Base-by-base conservation (phyloP, 148 eudicot genomes). In the Cornus suecica region DNA sequence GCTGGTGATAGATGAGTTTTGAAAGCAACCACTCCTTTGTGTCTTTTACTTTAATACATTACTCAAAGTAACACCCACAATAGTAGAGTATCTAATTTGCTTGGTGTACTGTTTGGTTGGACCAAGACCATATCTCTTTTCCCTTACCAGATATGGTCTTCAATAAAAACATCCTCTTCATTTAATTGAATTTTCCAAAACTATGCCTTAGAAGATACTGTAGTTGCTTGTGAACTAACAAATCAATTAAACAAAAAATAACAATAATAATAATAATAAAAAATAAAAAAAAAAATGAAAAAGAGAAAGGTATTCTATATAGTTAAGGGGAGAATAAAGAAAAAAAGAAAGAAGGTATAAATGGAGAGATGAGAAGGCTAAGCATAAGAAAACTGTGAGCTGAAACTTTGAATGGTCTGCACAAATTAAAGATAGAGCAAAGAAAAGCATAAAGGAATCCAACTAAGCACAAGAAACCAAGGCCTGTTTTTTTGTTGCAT, bases 401-500 rank as follows among this genome's bases (percentile, higher is more conserved):
- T 27, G 72, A 45, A 78, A 37, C 72, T 78, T 73, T 67, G 81
- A 60, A 73, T 79, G 77, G 78, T 45, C 82, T 74, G 68, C 71
- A 52, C 73, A 81, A 77, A 15, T 45, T 34, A 73, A 54, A 73
- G 70, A 75, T 56, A 73, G 81, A 65, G 79, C 66, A 74, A 81
- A 80, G 81, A 82, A 88, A 90, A 90, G 92, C 88, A 90, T 85
- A 90, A 90, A 88, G 92, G 86, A 58, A 80, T 74, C 71, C 85
- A 90, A 87, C 69, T 82, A 78, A 80, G 90, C 92, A 83, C 88
- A 88, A 84, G 86, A 78, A 86, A 86, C 84, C 90, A 84, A 73
- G 86, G 79, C 54, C 30, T 30, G 18, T 68, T 71, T 82, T 77
- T 56, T 80, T 68, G 42, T 65, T 84, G 75, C 84, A 87, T 87